A percentile compares a stretch with the other conserved stretches of the same genome.
These are phyloP conservation scores for Flaveria sonorensis DNA, from an alignment of 129 eudicot genomes.

Conservation along the genomic window DNA sequence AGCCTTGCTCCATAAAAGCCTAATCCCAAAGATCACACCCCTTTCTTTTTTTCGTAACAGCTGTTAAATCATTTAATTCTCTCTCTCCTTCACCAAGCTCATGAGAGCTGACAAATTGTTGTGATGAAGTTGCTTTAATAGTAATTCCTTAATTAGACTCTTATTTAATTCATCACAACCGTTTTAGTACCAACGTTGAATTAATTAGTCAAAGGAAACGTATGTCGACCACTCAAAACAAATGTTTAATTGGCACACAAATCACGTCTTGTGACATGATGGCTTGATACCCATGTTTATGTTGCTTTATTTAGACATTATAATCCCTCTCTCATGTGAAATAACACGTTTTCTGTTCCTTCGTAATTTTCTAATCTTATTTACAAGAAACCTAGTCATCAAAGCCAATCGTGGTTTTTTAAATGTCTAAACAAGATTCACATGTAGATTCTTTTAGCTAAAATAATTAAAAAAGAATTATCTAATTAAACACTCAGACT, in stretches of 20 bases:
- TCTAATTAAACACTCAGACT: too few species aligned
- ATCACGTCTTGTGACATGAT: not conserved
- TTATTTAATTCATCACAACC: not conserved
- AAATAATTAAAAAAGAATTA: too few species aligned
- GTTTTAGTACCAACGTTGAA: not conserved
- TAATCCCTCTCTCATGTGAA: not conserved
- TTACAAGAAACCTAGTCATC: conserved; percentile 18
- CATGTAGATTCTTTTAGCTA: not conserved
- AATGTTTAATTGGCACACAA: not conserved
- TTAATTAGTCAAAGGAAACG: not conserved
- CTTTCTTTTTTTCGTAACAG: too few species aligned
- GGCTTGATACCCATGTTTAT: conserved; percentile 20
- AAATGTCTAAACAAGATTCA: conserved; percentile 22
- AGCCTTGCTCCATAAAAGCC: too few species aligned
- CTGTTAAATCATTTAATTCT: too few species aligned
- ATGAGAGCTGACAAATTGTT: too few species aligned
- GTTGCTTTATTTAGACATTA: conserved; percentile 1
- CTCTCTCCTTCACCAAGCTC: too few species aligned
- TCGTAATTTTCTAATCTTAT: conserved; percentile 9
- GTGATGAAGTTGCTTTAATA: too few species aligned
- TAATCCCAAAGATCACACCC: too few species aligned
- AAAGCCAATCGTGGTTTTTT: conserved; percentile 11
- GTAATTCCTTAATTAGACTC: not conserved
- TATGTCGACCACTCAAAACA: not conserved
- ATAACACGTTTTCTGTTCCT: conserved; percentile 24